Conservation (phyloP, 768 basidiomycete genomes). For the Lanmaoa pseudosensibilis region DNA sequence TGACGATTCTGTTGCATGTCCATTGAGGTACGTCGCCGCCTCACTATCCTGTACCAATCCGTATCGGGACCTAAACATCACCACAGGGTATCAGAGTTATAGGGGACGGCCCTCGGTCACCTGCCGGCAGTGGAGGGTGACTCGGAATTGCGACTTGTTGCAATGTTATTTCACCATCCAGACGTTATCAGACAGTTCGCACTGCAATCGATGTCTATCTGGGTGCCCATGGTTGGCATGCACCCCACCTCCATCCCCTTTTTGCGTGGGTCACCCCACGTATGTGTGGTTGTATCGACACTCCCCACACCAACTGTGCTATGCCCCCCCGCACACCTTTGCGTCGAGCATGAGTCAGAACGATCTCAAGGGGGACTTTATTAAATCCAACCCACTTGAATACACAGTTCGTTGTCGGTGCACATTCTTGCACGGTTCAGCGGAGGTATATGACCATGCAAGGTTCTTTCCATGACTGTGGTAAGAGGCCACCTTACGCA, state of each 20-base stretch:
- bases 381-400: background rate
- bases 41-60: background rate
- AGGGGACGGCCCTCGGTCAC: background rate
- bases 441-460: background rate
- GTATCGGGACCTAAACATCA: background rate
- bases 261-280: background rate
- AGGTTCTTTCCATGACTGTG: background rate
- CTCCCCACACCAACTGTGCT: background rate
- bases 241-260: background rate
- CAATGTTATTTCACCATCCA: background rate
- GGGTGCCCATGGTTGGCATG: background rate
- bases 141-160: background rate
- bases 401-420: background rate
- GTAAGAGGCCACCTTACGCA: background rate
- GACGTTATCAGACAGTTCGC: background rate
- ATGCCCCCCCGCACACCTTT: background rate
- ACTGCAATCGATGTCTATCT: background rate
- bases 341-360: background rate
- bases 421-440: background rate
- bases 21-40: background rate
- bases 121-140: background rate
- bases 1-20: background rate
- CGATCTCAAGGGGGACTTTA: background rate
- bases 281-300: background rate
- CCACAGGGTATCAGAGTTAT: background rate